Evolutionary conservation across 257 asterid species (phyloP), one percentile per base, ranked within the genome.

Genomic region (Nicotiana paniculata): DNA sequence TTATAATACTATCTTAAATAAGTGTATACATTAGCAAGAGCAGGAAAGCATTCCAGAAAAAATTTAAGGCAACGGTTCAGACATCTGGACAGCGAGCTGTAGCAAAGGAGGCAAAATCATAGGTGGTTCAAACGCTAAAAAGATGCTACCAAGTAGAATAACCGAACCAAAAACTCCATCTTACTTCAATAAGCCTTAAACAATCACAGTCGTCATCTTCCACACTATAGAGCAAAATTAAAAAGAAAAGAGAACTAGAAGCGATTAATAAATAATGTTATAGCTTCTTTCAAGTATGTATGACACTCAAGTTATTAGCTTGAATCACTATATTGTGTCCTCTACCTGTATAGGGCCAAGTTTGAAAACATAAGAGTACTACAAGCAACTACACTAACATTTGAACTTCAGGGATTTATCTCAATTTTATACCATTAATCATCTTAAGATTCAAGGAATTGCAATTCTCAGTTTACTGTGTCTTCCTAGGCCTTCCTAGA

Each of bases 401-500:
- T 72, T 72, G 13, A n/a, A 58, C 9, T 43, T 65, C 61, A 6
- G 48, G 11, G 32, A 15, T 80, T 0, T 43, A 54, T 16, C 21
- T 30, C 12, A 3, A 51, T 16, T 39, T 21, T 64, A 24, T 18
- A 53, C 59, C 43, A 33, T 37, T 80, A 39, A 30, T 48, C 59
- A 3, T 39, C 57, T 3, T 11, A 80, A 39, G 83, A 65, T 10
- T 39, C 63, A 51, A 81, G 67, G 5, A 59, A 48, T 30, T 62
- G 32, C 58, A 26, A 15, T 13, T 11, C 58, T 68, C 15, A 43
- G 17, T 46, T 68, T n/a, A 16, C 28, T 59, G 53, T 58, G 81
- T 11, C 18, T 57, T 66, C 61, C 77, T 61, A 61, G 82, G 66
- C 48, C 87, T 81, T 77, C 85, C 81, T 59, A 28, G 77, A 81